phyloP scores from a whole-genome alignment of 352 stramenopile genomes.

The Pythium apleroticum region DNA sequence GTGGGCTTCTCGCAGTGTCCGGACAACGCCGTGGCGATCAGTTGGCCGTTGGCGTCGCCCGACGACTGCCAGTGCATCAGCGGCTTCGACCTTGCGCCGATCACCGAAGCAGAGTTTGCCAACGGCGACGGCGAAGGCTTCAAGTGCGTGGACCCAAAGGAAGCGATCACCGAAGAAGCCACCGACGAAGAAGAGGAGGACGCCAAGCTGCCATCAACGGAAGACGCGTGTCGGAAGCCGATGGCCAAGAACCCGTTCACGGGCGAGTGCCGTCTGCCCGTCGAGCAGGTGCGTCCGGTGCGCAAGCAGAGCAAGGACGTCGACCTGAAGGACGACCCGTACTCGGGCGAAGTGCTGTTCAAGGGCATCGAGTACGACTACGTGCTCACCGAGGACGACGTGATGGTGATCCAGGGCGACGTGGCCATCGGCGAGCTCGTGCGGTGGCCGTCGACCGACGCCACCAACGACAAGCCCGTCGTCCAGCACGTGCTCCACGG shows the following conservation, averaged over 20 bases:
- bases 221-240: slow-evolving; percentile 39
- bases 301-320: background rate
- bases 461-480: background rate
- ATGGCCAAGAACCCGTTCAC: slow-evolving; percentile 44
- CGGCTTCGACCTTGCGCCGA: slow-evolving; percentile 23
- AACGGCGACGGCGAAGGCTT: slow-evolving; percentile 25
- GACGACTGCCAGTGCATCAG: slow-evolving; percentile 29
- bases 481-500: slow-evolving; percentile 51
- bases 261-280: slow-evolving; percentile 57
- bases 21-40: slow-evolving; percentile 20
- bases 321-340: slow-evolving; percentile 17
- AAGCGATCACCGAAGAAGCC: slow-evolving; percentile 22
- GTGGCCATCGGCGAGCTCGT: slow-evolving; percentile 63
- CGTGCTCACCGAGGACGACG: slow-evolving; percentile 64
- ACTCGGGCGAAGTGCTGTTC: slow-evolving; percentile 49
- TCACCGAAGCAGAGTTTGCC: slow-evolving; percentile 16
- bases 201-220: background rate
- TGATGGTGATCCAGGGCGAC: slow-evolving; percentile 81
- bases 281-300: slow-evolving; percentile 50
- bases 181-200: slow-evolving; percentile 35
- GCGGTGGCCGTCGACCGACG: slow-evolving; percentile 8
- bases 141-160: slow-evolving; percentile 18
- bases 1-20: slow-evolving; percentile 29
- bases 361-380: slow-evolving; percentile 85
- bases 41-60: slow-evolving; percentile 26